Conservation (phyloP, 352 stramenopile species). For the Phytophthora agathidicida region DNA sequence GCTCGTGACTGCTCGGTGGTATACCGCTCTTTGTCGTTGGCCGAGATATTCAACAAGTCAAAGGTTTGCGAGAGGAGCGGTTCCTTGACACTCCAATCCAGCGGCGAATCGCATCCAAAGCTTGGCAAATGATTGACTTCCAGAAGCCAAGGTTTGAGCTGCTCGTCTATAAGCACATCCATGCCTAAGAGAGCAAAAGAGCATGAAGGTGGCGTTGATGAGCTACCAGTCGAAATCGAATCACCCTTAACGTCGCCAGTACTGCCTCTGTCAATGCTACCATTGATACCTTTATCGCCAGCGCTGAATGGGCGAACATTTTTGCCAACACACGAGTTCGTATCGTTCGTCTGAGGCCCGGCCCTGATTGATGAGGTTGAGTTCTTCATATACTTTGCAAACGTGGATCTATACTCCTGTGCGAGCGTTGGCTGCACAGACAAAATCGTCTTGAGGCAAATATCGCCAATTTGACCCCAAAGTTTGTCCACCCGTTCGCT, state of each 20-base stretch:
- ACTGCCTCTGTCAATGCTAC: slow-evolving; percentile 3
- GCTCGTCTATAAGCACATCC: slow-evolving; percentile 96
- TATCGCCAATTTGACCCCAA: slow-evolving; percentile 94
- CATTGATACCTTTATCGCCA: slow-evolving; percentile 3
- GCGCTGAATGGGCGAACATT: slow-evolving; percentile 28
- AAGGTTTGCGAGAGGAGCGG: slow-evolving; percentile 94
- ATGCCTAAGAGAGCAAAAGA: slow-evolving; percentile 95
- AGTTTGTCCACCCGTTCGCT: slow-evolving; percentile 73
- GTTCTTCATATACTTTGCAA: slow-evolving; percentile 83
- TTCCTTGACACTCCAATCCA: slow-evolving; percentile 97
- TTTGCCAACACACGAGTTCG: slow-evolving; percentile 2
- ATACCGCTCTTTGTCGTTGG: slow-evolving; percentile 82
- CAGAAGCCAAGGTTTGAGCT: slow-evolving; percentile 95
- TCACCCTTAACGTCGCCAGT: slow-evolving; percentile 3
- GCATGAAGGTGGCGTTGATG: slow-evolving; percentile 43
- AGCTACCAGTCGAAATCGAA: not conserved
- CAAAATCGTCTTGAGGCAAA: slow-evolving; percentile 94
- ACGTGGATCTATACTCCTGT: slow-evolving; percentile 92
- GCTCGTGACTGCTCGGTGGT: slow-evolving; percentile 67
- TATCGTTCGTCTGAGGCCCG: slow-evolving; percentile 6
- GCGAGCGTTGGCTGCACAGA: slow-evolving; percentile 92
- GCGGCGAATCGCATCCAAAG: slow-evolving; percentile 94
- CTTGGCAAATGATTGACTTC: slow-evolving; percentile 98
- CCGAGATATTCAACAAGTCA: slow-evolving; percentile 82
- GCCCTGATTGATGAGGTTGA: slow-evolving; percentile 45